phyloP scores from a whole-genome alignment of 2,329 filamentous ascomycete species.

The Fusarium sp. region DNA sequence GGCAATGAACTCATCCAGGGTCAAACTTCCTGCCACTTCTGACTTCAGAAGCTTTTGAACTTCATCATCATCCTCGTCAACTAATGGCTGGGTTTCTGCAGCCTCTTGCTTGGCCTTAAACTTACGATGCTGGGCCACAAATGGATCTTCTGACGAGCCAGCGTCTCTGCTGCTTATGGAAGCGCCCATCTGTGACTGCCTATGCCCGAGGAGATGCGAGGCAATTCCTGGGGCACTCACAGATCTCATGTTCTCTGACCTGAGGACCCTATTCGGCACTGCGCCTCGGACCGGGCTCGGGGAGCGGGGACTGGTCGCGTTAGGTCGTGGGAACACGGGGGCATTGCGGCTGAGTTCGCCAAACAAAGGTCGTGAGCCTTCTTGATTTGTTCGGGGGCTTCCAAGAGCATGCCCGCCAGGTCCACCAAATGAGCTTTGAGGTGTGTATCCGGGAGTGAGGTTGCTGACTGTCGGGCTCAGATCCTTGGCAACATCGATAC shows the following conservation, averaged over 20 bases:
- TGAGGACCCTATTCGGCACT: constrained; percentile 59
- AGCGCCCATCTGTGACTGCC: constrained; percentile 49
- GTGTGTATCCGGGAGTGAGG: constrained; percentile 60
- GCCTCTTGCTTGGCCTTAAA: constrained; percentile 64
- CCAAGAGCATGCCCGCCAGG: constrained; percentile 51
- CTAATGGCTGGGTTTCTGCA: constrained; percentile 65
- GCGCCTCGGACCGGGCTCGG: constrained; percentile 75
- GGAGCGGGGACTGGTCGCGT: constrained; percentile 70
- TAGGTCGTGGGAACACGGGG: constrained; percentile 64
- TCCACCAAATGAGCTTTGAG: constrained; percentile 67
- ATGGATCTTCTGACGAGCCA: constrained; percentile 54
- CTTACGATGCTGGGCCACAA: constrained; percentile 61
- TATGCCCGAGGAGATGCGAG: constrained; percentile 60
- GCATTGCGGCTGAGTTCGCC: constrained; percentile 62
- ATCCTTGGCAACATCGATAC: constrained; percentile 72
- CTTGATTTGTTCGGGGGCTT: constrained; percentile 52
- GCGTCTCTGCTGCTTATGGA: constrained; percentile 53
- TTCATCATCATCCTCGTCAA: constrained; percentile 75
- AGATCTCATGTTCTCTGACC: constrained; percentile 63
- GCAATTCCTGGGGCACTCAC: constrained; percentile 69
- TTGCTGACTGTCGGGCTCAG: constrained; percentile 62
- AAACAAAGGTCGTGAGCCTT: constrained; percentile 59
- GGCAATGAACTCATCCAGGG: constrained; percentile 74
- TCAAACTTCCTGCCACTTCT: constrained; percentile 68
- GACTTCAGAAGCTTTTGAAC: constrained; percentile 70